These are phyloP conservation scores for Rhizophagus prolifer DNA, from an alignment of 192 early-diverging fungal species.

Conservation along the genomic window DNA sequence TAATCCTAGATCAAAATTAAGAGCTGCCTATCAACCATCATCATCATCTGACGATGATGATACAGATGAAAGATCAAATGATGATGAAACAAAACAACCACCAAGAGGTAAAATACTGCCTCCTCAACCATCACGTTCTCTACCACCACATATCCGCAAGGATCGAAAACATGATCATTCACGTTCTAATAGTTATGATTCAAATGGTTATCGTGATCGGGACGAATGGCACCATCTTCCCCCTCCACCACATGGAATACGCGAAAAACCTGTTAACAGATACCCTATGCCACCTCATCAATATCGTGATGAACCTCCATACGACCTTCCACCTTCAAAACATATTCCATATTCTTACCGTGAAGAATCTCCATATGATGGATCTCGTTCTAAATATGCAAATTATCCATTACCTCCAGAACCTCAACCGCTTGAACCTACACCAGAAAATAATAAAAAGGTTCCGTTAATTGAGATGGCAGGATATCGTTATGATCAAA, in stretches of 20 bases:
- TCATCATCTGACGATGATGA: not conserved
- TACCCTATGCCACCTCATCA: not conserved
- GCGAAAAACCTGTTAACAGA: constrained; percentile 4
- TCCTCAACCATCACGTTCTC: not conserved
- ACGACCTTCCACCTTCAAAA: not conserved
- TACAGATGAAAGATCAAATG: not conserved
- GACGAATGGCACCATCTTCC: not conserved
- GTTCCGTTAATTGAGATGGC: constrained; percentile 30
- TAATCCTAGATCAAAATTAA: not conserved
- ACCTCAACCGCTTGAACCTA: constrained; percentile 7
- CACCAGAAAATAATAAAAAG: not conserved
- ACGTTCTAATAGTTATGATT: constrained; percentile 3
- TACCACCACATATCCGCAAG: not conserved
- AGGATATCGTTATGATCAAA: constrained; percentile 24
- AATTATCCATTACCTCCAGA: constrained; percentile 17
- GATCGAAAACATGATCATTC: not conserved
- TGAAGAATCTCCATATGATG: constrained; percentile 18
- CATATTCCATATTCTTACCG: not conserved
- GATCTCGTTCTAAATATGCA: not conserved
- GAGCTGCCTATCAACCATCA: not conserved
- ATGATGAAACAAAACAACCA: not conserved
- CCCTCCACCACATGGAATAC: not conserved
- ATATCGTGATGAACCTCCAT: constrained; percentile 13
- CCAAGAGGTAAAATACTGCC: not conserved
- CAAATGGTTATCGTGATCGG: constrained; percentile 16